These are phyloP conservation scores for Plasmodiophora brassicae DNA, from an alignment of 208 protist species.

Conservation along the genomic window DNA sequence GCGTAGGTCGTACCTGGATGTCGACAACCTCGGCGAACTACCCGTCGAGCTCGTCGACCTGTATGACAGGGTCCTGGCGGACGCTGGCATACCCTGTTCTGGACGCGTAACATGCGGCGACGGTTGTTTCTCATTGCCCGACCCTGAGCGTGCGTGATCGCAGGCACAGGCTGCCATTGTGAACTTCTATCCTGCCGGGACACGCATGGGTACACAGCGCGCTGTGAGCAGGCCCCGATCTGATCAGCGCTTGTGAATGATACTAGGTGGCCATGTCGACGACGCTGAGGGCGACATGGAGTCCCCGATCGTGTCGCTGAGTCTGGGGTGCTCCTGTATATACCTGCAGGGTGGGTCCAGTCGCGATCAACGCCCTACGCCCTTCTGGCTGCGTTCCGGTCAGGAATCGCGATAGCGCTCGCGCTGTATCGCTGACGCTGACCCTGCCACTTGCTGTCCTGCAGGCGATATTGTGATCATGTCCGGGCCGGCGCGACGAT, in stretches of 20 bases:
- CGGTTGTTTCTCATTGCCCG: background rate
- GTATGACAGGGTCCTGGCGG: background rate
- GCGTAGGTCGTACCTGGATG: background rate
- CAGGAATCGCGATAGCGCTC: background rate
- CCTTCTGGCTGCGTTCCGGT: background rate
- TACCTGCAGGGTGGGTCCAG: background rate
- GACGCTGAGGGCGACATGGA: background rate
- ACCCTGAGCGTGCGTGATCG: background rate
- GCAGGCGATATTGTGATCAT: constrained; percentile 12
- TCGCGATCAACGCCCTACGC: background rate
- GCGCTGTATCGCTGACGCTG: background rate
- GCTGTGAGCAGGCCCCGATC: background rate
- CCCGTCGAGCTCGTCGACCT: background rate
- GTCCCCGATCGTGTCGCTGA: background rate
- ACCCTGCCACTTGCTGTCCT: background rate
- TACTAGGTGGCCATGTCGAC: constrained; percentile 10
- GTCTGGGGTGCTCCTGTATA: background rate
- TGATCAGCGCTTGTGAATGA: background rate
- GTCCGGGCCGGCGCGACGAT: background rate
- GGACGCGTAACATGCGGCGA: background rate
- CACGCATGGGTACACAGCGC: background rate
- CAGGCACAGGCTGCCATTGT: constrained; percentile 13
- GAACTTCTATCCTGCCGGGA: constrained; percentile 13
- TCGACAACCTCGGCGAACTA: background rate
- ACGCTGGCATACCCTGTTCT: background rate